Base-by-base conservation (phyloP, 2,329 filamentous ascomycete species). In the Nigrospora sphaerica region DNA sequence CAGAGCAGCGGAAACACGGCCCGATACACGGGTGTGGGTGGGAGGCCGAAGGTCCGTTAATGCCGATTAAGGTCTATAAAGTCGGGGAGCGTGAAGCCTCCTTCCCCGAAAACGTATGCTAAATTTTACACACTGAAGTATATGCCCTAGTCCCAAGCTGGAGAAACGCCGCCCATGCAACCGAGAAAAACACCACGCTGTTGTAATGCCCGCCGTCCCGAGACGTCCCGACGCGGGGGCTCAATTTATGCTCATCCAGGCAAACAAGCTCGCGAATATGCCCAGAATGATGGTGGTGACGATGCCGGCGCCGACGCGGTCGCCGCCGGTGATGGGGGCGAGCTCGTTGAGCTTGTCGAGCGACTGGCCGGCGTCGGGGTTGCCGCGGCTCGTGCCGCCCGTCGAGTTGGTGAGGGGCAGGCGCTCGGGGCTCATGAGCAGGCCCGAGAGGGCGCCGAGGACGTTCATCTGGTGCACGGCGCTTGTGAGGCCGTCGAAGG, bases 391-490 rank as follows among this genome's bases (percentile, higher is more conserved):
- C 2, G 28, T 50, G 17, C 48, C 46, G 12, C 48, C 48, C 1
- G 42, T 50, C 1, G 23, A 28, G 32, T 45, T 48, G 17, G 48
- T 50, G 16, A 45, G 36, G 5, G 48, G 48, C 4, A 34, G 31
- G 14, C 28, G 16, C 2, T n/a, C 38, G 4, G 17, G 40, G 17
- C 54, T 46, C 28, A 69, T 56, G 32, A 72, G 53, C 9, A 62
- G 65, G 1, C 63, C 64, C 23, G 66, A 64, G 28, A 75, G 62
- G 14, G 72, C 60, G 34, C 69, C 65, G 32, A 72, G 60, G 0
- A 67, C 69, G 44, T 63, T 67, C 54, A 74, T 68, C 56, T 74
- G 65, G 52, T 74, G 67, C 16, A 72, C 70, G 53, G 74, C 66
- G 43, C 70, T 66, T 14, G 53, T 63, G 44, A 61, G 65, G 12